A percentile compares a stretch with the other conserved stretches of the same genome.
phyloP scores from a whole-genome alignment of 139 green algal genomes.

The Medakamo hakoo region DNA sequence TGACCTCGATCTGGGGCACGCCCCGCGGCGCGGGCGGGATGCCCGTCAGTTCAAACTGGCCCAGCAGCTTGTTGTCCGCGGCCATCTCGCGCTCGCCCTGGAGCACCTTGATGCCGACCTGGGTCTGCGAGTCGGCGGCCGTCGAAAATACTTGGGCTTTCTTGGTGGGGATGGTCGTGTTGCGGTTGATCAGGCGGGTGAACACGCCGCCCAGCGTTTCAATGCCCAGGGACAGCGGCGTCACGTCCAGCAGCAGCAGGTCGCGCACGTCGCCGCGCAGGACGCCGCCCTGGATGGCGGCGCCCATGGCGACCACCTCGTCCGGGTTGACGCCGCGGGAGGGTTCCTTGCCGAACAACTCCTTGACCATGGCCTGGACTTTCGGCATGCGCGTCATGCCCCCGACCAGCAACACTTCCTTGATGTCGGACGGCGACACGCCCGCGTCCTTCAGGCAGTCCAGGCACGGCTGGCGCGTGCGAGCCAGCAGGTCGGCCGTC shows the following conservation, averaged over 20 bases:
- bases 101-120: conserved; percentile 99
- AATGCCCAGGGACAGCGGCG: conserved; percentile 87
- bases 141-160: conserved; percentile 93
- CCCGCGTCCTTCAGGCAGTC: conserved; percentile 78
- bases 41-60: conserved; percentile 95
- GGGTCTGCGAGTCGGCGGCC: conserved; percentile 89
- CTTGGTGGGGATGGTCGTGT: conserved; percentile 99
- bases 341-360: conserved; percentile 83
- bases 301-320: conserved; percentile 94
- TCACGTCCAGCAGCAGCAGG: conserved; percentile 99
- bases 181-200: conserved; percentile 94
- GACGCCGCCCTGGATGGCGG: conserved; percentile 85
- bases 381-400: conserved; percentile 98
- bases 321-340: conserved; percentile 91
- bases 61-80: conserved; percentile 96
- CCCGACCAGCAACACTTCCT: conserved; percentile 95
- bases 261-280: conserved; percentile 90
- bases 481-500: conserved; percentile 67
- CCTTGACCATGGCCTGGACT: conserved; percentile 82
- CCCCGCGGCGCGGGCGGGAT: conserved; percentile 88
- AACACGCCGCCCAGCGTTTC: conserved; percentile 98
- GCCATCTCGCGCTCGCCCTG: conserved; percentile 99
- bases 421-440: conserved; percentile 69
- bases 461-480: conserved; percentile 85
- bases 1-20: conserved; percentile 93